Conservation (phyloP, 805 yeast genomes). For the Sugiyamaella lignohabitans region DNA sequence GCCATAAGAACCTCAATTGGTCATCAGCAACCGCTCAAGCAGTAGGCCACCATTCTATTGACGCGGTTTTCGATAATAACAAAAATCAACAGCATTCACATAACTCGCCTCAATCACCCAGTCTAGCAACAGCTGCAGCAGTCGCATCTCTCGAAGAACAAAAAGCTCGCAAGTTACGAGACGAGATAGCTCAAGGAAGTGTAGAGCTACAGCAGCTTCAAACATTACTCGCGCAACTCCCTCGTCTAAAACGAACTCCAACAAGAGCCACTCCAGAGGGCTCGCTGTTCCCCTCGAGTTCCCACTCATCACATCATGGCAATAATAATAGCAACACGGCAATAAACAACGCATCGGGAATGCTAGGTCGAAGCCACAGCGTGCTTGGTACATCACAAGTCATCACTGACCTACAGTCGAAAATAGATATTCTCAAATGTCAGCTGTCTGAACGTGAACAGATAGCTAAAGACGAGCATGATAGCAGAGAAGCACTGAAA, state of each 20-base stretch:
- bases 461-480: conserved; percentile 43
- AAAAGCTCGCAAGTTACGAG: conserved; percentile 22
- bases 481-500: conserved; percentile 41
- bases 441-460: conserved; percentile 39
- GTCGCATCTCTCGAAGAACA: conserved; percentile 19
- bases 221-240: conserved; percentile 20
- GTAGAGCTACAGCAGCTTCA: conserved; percentile 30
- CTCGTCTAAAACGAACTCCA: conserved; percentile 6
- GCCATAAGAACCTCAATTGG: neutral
- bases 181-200: conserved; percentile 25
- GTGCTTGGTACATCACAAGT: conserved; percentile 14
- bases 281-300: neutral
- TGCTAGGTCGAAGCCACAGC: neutral
- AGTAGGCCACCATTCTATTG: neutral
- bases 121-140: conserved; percentile 4
- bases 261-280: neutral
- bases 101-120: neutral
- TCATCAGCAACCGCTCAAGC: neutral
- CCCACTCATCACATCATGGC: too few species aligned
- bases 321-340: neutral
- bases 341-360: neutral
- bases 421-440: conserved; percentile 49
- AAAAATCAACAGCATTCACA: too few species aligned
- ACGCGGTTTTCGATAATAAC: neutral
- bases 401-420: conserved; percentile 38